Evolutionary conservation across 345 rosid genomes (phyloP), one percentile per base, ranked within the genome.

Genomic region (Tarenaya hassleriana): DNA sequence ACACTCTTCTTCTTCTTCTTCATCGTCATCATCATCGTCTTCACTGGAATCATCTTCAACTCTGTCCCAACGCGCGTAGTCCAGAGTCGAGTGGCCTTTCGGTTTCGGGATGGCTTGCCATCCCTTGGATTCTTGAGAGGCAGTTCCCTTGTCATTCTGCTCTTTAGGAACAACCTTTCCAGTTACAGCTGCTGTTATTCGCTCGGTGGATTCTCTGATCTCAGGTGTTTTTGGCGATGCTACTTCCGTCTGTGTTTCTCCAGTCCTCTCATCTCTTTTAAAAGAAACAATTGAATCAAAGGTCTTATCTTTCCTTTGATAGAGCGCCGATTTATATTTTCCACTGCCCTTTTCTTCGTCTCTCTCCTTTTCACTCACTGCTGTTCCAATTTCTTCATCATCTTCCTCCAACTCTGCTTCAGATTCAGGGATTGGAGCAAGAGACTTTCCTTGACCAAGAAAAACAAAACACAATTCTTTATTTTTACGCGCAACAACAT

Each of bases 51-150:
- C 80, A 56, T 82, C 84, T 58, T 77, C 81, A 45, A 90, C 96
- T 17, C 69, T 70, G 56, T 87, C 77, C 96, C 98, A 91, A 27
- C 96, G 77, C 4, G 77, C 87, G 58, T 91, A 91, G 71, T 91
- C 82, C 34, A 91, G 73, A 20, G 96, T 33, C 1, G 98, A 82
- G 72, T 91, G 96, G 34, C 98, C 98, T 82, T 91, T 91, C 13
- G 98, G 95, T 69, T 84, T 91, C 27, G 98, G 98, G 49, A 91
- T 91, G 5, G 96, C 76, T 73, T 82, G 77, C 98, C 96, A 91
- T 52, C 82, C 98, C 16, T 70, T 69, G 15, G 89, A 62, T 34
- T 67, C 64, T 13, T 66, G 72, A 13, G 47, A 56, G 41, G 71
- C 44, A 37, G 75, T 52, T 42, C 47, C 71, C 64, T 78, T 79